These are phyloP conservation scores for Hymenotorrendiella dingleyae DNA, from an alignment of 2,329 filamentous ascomycete species.

Conservation along the genomic window DNA sequence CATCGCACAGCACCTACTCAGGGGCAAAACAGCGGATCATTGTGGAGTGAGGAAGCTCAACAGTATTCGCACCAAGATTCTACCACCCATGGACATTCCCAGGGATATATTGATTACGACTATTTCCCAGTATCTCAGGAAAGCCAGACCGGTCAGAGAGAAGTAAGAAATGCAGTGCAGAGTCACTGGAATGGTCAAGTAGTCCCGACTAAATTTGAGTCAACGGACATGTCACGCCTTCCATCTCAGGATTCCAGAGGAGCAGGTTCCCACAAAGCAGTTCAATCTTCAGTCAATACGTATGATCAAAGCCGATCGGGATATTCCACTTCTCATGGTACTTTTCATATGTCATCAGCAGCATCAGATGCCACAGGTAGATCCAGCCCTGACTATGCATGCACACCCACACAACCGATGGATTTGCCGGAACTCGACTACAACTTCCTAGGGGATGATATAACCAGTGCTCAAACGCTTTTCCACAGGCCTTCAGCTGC, in stretches of 20 bases:
- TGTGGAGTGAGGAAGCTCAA: slow-evolving; percentile 30
- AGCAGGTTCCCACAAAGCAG: slow-evolving; percentile 24
- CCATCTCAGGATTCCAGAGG: slow-evolving; percentile 27
- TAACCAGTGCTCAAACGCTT: slow-evolving; percentile 16
- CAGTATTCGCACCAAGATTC: slow-evolving; percentile 30
- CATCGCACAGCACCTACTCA: slow-evolving; percentile 30
- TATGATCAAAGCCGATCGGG: slow-evolving; percentile 28
- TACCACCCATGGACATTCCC: slow-evolving; percentile 21
- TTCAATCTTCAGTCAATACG: slow-evolving; percentile 19
- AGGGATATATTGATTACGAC: slow-evolving; percentile 27
- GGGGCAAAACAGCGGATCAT: slow-evolving; percentile 28
- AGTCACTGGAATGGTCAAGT: slow-evolving; percentile 24
- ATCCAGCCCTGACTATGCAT: slow-evolving; percentile 28
- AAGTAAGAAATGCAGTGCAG: slow-evolving; percentile 12
- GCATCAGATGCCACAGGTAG: slow-evolving; percentile 28
- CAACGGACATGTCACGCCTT: slow-evolving; percentile 26
- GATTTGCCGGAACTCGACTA: slow-evolving; percentile 27
- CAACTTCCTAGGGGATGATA: slow-evolving; percentile 24
- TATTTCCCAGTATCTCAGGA: slow-evolving; percentile 21
- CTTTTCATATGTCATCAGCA: slow-evolving; percentile 29
- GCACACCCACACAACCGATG: slow-evolving; percentile 26
- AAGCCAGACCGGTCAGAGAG: slow-evolving; percentile 14
- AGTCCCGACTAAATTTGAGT: slow-evolving; percentile 20
- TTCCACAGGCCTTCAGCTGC: slow-evolving; percentile 22
- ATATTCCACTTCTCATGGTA: slow-evolving; percentile 23